Conservation (phyloP, 179 eudicot genomes). For the Camellia oleifera region DNA sequence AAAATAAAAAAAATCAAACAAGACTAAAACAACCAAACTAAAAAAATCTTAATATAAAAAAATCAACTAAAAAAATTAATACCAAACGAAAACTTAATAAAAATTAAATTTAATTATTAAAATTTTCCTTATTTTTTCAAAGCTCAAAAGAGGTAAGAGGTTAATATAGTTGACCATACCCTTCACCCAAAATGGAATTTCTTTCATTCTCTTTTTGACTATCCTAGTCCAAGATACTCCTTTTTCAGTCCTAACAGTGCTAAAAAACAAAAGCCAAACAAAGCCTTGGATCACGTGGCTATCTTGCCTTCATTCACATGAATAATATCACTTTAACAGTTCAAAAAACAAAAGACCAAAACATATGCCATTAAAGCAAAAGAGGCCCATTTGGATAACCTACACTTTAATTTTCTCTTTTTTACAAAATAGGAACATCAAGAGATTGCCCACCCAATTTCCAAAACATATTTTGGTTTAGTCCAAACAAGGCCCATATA, state of each 20-base stretch:
- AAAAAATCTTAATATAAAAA: too few relatives aligned
- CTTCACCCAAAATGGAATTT: constrained; percentile 20
- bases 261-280: too few relatives aligned
- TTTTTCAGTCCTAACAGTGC: not conserved
- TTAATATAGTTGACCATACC: not conserved
- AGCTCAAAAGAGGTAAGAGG: too few relatives aligned
- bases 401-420: too few relatives aligned
- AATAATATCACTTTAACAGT: not conserved
- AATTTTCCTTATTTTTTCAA: too few relatives aligned
- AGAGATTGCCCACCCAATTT: not conserved
- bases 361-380: not conserved
- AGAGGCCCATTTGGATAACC: constrained; percentile 1
- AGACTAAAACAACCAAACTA: too few relatives aligned
- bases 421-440: not conserved
- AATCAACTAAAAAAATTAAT: too few relatives aligned
- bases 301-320: not conserved
- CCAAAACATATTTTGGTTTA: not conserved
- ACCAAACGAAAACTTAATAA: too few relatives aligned
- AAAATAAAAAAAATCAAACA: too few relatives aligned
- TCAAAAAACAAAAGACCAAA: not conserved
- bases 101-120: too few relatives aligned
- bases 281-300: not conserved
- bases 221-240: constrained; percentile 15
- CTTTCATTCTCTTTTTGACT: constrained; percentile 33
- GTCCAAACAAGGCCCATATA: not conserved